Evolutionary conservation across 2,329 filamentous ascomycete species (phyloP).

Genomic region (Venturia oleaginea): DNA sequence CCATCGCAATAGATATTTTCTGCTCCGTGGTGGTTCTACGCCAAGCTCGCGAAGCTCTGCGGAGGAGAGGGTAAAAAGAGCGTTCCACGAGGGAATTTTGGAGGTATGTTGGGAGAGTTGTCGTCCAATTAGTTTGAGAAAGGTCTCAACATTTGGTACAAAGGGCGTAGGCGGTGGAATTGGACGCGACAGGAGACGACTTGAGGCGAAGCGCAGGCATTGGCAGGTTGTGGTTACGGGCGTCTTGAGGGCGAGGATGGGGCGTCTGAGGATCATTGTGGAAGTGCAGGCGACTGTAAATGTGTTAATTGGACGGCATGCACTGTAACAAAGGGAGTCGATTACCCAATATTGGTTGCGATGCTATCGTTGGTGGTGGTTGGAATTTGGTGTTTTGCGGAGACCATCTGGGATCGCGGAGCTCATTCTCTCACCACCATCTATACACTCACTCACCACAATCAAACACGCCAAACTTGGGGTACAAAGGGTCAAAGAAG

Average conservation of each 20-base stretch:
- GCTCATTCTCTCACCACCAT: background rate
- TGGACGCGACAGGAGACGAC: conserved; percentile 12
- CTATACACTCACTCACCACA: background rate
- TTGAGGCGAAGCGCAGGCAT: background rate
- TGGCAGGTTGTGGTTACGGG: background rate
- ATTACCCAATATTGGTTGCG: background rate
- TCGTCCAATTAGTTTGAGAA: conserved; percentile 17
- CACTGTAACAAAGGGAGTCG: background rate
- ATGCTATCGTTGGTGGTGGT: background rate
- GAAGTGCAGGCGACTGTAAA: background rate
- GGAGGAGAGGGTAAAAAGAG: conserved; percentile 16
- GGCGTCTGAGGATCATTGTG: conserved; percentile 13
- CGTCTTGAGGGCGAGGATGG: conserved; percentile 7
- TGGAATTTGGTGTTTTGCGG: background rate
- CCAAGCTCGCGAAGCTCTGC: conserved; percentile 14
- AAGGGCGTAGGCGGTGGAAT: conserved; percentile 17
- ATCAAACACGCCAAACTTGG: background rate
- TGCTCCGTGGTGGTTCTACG: conserved; percentile 16
- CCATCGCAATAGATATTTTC: conserved; percentile 17
- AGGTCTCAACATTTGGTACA: conserved; percentile 16
- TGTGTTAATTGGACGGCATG: background rate
- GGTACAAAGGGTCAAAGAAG: background rate
- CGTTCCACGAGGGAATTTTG: conserved; percentile 17
- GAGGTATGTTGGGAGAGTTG: conserved; percentile 14
- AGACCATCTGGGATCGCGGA: conserved; percentile 9